Base-by-base conservation (phyloP, 2,329 filamentous ascomycete genomes). In the Ceratocystis variospora region DNA sequence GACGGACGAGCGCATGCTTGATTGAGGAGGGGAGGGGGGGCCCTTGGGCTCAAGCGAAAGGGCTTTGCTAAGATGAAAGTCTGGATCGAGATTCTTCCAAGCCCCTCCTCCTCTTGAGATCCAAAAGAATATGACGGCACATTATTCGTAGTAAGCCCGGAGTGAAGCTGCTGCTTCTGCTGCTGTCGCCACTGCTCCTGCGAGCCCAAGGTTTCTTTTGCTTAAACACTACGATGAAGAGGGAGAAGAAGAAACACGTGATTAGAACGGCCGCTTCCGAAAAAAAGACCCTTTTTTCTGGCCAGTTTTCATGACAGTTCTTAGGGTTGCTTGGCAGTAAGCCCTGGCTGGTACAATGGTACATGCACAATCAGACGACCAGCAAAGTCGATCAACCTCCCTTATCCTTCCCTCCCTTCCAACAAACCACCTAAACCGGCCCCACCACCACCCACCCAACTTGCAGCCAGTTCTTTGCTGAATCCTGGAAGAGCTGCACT, bases 401-500 rank as follows among this genome's bases (percentile, higher is more conserved):
- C 37, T 41, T 15, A 41, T 15, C 10, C 37, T 41, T 41, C 37
- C 37, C 55, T 59, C 55, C 55, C 55, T 59, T 59, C n/a, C 17
- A n/a, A n/a, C 25, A 59, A n/a, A 22, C 48, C 25, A 55, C 50
- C 19, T 55, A 55, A 25, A 55, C 8, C 5, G 19, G 5, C 12
- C 50, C 50, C n/a, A 48, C 50, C 50, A 55, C 28, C 37, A 1
- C 37, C 37, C 37, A 15, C 37, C 37, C 17, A 59, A 31, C 7
- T 19, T 31, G 17, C 7, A 3, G 55, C 55, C 17, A 31, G 33
- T 8, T 41, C 37, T 3, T 37, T 28, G 19, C 12, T 37, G 22
- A 17, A 59, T 59, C 55, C 55, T 37, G n/a, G 55, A 37, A 59
- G 55, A 59, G 55, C 55, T 59, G 55, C 31, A 8, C 55, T 59